A percentile compares a stretch with the other conserved stretches of the same genome.
phyloP scores from a whole-genome alignment of 2,329 filamentous ascomycete genomes.

The Colletotrichum camelliae region DNA sequence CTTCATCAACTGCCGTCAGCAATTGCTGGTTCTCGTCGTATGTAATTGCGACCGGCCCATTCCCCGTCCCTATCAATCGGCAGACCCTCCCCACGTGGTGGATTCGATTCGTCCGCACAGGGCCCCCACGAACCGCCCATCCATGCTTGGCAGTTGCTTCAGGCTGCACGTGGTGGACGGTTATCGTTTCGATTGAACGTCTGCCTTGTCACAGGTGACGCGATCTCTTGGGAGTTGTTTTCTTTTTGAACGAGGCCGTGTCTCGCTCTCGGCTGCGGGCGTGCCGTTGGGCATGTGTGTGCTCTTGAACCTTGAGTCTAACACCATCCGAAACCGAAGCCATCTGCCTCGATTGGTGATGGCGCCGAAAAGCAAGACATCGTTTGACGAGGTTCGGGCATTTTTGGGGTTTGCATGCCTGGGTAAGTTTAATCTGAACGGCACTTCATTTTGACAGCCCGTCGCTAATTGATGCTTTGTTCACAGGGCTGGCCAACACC shows the following conservation, averaged over 20 bases:
- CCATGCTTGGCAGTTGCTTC: neutral
- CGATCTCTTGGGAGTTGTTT: neutral
- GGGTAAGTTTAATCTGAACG: neutral
- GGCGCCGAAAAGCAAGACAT: neutral
- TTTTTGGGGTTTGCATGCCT: constrained; percentile 10
- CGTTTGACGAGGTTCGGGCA: neutral
- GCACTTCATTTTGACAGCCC: neutral
- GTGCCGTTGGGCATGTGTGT: neutral
- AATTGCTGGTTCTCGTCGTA: neutral
- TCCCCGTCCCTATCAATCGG: constrained; percentile 10
- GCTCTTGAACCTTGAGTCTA: neutral
- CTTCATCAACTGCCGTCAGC: neutral
- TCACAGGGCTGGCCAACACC: constrained; percentile 33
- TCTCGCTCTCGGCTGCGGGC: neutral
- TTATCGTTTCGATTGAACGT: neutral
- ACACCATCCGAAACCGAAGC: neutral
- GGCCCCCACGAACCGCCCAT: neutral
- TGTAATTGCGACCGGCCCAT: neutral
- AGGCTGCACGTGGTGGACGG: neutral
- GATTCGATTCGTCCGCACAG: constrained; percentile 7
- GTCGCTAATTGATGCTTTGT: neutral
- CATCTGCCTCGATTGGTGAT: neutral
- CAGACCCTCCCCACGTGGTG: constrained; percentile 14
- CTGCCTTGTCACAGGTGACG: neutral
- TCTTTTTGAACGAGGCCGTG: neutral